phyloP scores from a whole-genome alignment of 495 filamentous ascomycete genomes.

The Aspergillus heteromorphus region DNA sequence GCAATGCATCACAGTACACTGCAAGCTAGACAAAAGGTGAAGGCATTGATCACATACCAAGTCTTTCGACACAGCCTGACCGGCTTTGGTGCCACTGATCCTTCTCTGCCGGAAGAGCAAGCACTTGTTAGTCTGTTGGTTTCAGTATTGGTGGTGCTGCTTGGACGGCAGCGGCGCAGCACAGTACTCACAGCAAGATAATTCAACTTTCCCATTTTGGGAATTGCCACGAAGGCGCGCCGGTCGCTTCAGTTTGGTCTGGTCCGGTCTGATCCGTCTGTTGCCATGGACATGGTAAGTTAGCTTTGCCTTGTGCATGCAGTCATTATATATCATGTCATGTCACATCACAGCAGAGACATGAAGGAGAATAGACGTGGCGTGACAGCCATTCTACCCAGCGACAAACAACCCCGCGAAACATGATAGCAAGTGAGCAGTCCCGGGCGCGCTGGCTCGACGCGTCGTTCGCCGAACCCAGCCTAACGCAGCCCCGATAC shows the following conservation, averaged over 20 bases:
- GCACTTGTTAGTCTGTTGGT: background rate
- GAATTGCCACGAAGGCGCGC: background rate
- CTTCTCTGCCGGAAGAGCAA: slow-evolving; percentile 28
- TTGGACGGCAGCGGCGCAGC: too few species aligned
- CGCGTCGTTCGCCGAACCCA: too few species aligned
- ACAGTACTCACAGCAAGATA: slow-evolving; percentile 35
- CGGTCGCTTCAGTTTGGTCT: too few species aligned
- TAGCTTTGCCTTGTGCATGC: background rate
- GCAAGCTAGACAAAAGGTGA: too few species aligned
- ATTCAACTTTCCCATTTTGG: slow-evolving; percentile 35
- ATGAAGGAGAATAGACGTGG: too few species aligned
- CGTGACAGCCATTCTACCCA: too few species aligned
- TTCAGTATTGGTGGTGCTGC: too few species aligned
- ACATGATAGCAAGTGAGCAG: too few species aligned
- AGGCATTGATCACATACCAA: slow-evolving; percentile 36
- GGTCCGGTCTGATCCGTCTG: background rate
- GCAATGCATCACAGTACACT: too few species aligned
- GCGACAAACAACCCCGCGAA: too few species aligned
- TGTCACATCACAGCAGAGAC: background rate
- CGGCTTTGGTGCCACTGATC: slow-evolving; percentile 39
- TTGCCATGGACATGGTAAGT: background rate
- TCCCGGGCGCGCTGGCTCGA: too few species aligned
- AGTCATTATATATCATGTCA: background rate
- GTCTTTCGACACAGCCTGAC: slow-evolving; percentile 39
- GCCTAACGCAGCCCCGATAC: too few species aligned